Conservation (phyloP, 495 filamentous ascomycete genomes). For the Achaetomiella virescens region DNA sequence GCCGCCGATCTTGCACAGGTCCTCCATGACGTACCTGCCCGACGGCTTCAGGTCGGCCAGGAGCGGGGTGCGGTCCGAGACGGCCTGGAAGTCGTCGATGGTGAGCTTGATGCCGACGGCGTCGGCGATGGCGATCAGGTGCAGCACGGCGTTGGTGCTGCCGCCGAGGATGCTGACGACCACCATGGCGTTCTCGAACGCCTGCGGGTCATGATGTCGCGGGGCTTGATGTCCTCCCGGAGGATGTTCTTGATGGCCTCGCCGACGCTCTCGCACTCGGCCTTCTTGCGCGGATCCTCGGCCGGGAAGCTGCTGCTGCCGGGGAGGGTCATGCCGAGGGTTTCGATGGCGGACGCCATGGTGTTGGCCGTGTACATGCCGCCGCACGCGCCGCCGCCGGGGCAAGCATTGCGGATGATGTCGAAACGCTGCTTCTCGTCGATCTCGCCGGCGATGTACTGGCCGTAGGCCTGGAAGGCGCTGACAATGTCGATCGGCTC, state of each 20-base stretch:
- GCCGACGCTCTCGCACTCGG: conserved; percentile 81
- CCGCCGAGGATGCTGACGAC: conserved; percentile 92
- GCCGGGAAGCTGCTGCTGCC: conserved; percentile 92
- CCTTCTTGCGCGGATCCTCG: conserved; percentile 74
- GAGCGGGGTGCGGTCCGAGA: conserved; percentile 87
- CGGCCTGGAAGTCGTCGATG: conserved; percentile 95
- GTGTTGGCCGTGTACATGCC: conserved; percentile 99
- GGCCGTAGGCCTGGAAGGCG: conserved; percentile 96
- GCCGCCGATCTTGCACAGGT: conserved; percentile 83
- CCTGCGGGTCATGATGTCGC: conserved; percentile 83
- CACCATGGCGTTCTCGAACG: conserved; percentile 96
- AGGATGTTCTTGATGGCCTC: conserved; percentile 81
- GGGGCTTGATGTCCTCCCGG: conserved; percentile 78
- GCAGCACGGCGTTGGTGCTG: conserved; percentile 94
- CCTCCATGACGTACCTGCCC: conserved; percentile 94
- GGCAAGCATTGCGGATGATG: conserved; percentile 91
- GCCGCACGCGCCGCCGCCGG: conserved; percentile 88
- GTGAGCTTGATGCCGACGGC: conserved; percentile 88
- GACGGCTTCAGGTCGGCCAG: conserved; percentile 95
- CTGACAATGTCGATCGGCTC: conserved; percentile 88
- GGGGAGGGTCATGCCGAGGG: conserved; percentile 90
- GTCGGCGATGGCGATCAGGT: conserved; percentile 94
- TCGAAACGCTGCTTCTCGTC: conserved; percentile 85
- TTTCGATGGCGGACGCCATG: conserved; percentile 95
- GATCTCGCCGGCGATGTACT: conserved; percentile 88